Base-by-base conservation (phyloP, 345 rosid species). In the Hibiscus trionum region DNA sequence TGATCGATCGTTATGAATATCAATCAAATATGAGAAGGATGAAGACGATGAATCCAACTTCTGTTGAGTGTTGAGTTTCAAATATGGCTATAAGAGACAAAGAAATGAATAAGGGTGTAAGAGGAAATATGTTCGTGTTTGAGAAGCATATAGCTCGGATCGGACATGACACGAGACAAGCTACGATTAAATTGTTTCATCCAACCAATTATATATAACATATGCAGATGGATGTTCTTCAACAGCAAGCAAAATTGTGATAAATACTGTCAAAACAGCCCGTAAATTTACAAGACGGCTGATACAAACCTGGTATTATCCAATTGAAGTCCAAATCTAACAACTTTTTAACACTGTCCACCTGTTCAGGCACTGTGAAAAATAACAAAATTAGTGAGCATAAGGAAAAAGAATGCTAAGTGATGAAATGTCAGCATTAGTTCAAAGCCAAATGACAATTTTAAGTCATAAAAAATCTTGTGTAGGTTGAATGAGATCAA, bases 251-350 rank as follows among this genome's bases (percentile, higher is more conserved):
- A 56, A 49, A 31, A 44, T 69, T 68, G 16, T 2, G n/a, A 52
- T 69, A 27, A 7, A 35, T 47, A 15, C 15, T 1, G 47, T 12
- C 39, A 8, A 21, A 19, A 27, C 29, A 27, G 37, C 29, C 42
- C 1, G 19, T 52, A 46, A 47, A 8, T 42, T 39, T 26, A 42
- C 31, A 29, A 44, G n/a, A 46, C 8, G 21, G 16, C 2, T 14
- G 58, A 46, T 11, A 77, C 83, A 24, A 17, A 83, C 86, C 86
- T 61, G 86, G 86, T 69, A 83, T 17, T 8, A 80, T 76, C 84
- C 84, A 78, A 68, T 66, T 57, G 80, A 83, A 80, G 42, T 83
- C 77, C 31, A 78, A 49, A n/a, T 61, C 79, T 55, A 78, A 37
- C 77, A 83, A 44, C 71, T 74, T 81, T 31, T 60, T 8, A 16